Conservation (phyloP, 2,329 filamentous ascomycete species). For the Cladosporium sp. region DNA sequence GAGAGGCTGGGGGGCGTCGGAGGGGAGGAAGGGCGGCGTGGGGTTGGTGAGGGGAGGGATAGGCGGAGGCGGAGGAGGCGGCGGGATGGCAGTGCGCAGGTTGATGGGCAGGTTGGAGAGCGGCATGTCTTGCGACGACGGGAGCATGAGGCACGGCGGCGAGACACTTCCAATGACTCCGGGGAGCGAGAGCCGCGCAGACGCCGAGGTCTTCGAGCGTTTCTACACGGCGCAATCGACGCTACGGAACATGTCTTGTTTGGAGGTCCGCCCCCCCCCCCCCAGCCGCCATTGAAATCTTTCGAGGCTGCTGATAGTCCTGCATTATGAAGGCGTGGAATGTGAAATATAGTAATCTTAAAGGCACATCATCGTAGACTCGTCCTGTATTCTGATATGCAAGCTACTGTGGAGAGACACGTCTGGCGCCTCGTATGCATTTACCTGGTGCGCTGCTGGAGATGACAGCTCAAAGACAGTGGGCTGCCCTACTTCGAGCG, state of each 20-base stretch:
- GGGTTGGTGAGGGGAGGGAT: neutral
- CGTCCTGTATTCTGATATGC: neutral
- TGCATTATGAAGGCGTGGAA: too few relatives aligned
- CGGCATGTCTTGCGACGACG: neutral
- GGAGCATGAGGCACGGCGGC: neutral
- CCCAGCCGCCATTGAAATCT: too few relatives aligned
- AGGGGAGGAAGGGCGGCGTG: too few relatives aligned
- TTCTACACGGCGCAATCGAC: neutral
- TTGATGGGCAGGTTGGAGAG: neutral
- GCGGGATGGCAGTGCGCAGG: neutral
- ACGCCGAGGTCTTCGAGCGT: neutral
- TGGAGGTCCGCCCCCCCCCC: neutral
- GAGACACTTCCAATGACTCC: neutral
- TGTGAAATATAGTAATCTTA: too few relatives aligned
- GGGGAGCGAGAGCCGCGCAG: neutral
- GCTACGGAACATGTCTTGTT: neutral
- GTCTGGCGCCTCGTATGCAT: neutral
- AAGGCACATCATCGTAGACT: neutral
- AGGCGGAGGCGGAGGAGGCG: neutral
- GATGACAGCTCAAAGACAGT: neutral
- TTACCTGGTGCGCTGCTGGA: too few relatives aligned
- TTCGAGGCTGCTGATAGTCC: too few relatives aligned
- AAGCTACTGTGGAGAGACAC: neutral
- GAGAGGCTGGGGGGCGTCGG: neutral
- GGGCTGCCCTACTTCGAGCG: slow-evolving; percentile 31